Conservation (phyloP, 208 protist species). For the Acanthamoeba culbertsoni region DNA sequence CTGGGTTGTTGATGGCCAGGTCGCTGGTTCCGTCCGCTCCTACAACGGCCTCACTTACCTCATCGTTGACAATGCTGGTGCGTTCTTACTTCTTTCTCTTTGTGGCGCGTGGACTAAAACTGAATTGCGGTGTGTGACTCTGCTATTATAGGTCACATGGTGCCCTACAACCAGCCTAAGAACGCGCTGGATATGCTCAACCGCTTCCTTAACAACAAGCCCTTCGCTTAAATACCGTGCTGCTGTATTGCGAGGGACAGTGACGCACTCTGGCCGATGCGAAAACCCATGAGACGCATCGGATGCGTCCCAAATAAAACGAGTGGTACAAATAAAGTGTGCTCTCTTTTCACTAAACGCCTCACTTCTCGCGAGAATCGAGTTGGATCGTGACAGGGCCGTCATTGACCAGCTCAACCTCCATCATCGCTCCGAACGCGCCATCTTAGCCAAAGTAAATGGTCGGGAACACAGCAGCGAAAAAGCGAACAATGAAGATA, state of each 20-base stretch:
- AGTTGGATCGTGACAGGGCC: slow-evolving; percentile 72
- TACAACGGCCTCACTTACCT: slow-evolving; percentile 6
- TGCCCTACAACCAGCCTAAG: not conserved
- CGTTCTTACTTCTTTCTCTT: not conserved
- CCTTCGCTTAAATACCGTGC: not conserved
- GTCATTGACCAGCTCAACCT: slow-evolving; percentile 75
- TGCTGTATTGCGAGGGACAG: too few species aligned
- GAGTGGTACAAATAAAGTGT: too few species aligned
- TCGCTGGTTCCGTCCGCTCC: not conserved
- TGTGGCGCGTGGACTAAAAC: not conserved
- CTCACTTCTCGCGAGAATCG: slow-evolving; percentile 60
- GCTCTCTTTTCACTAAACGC: too few species aligned
- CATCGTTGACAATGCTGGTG: slow-evolving; percentile 37
- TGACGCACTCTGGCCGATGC: too few species aligned
- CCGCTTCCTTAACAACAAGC: not conserved
- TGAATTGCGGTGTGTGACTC: too few species aligned
- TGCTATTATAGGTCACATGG: not conserved
- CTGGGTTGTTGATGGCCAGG: not conserved
- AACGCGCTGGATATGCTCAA: not conserved
- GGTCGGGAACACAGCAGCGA: not conserved
- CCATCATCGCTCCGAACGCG: slow-evolving; percentile 81
- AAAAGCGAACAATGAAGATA: not conserved
- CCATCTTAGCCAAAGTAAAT: slow-evolving; percentile 57
- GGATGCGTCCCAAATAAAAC: too few species aligned
- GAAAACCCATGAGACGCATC: too few species aligned